Conservation (phyloP, 2,329 filamentous ascomycete genomes). For the Keithomyces neogunnii region DNA sequence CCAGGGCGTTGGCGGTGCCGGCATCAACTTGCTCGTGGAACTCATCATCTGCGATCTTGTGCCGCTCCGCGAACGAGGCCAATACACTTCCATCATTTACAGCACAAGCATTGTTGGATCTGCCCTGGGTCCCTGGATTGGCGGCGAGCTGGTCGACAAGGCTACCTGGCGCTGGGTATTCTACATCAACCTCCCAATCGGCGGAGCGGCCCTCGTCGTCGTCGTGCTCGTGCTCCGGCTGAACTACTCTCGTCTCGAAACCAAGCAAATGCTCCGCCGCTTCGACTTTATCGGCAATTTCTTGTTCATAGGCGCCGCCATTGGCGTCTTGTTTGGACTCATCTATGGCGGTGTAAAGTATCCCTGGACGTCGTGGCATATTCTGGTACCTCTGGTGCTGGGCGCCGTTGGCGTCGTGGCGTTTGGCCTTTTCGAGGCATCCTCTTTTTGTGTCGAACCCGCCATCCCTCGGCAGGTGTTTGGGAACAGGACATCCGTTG, state of each 20-base stretch:
- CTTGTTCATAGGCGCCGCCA: slow-evolving; percentile 29
- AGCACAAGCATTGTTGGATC: slow-evolving; percentile 25
- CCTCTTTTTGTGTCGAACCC: not conserved
- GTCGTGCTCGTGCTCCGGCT: slow-evolving; percentile 14
- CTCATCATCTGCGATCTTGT: slow-evolving; percentile 35
- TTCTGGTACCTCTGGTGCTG: slow-evolving; percentile 34
- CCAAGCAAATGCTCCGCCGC: slow-evolving; percentile 19
- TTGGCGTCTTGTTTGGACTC: slow-evolving; percentile 31
- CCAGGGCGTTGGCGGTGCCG: slow-evolving; percentile 31
- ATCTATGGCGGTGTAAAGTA: slow-evolving; percentile 33
- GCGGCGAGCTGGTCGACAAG: slow-evolving; percentile 17
- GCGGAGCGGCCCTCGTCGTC: slow-evolving; percentile 23
- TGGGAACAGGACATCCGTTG: not conserved
- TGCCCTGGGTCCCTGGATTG: slow-evolving; percentile 24
- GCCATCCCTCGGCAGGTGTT: not conserved
- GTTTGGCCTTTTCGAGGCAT: slow-evolving; percentile 4
- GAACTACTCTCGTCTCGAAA: not conserved
- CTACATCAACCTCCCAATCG: slow-evolving; percentile 33
- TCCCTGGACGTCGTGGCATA: slow-evolving; percentile 29
- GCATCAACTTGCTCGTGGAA: slow-evolving; percentile 23
- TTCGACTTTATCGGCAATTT: slow-evolving; percentile 37
- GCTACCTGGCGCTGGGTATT: slow-evolving; percentile 38
- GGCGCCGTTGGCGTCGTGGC: slow-evolving; percentile 15
- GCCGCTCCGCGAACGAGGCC: slow-evolving; percentile 36
- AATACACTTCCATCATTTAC: slow-evolving; percentile 28